Percentiles rank a stretch among this genome's conserved stretches.
These are phyloP conservation scores for Cladorrhinum sp. DNA, from an alignment of 2,329 filamentous ascomycete species.

Conservation along the genomic window DNA sequence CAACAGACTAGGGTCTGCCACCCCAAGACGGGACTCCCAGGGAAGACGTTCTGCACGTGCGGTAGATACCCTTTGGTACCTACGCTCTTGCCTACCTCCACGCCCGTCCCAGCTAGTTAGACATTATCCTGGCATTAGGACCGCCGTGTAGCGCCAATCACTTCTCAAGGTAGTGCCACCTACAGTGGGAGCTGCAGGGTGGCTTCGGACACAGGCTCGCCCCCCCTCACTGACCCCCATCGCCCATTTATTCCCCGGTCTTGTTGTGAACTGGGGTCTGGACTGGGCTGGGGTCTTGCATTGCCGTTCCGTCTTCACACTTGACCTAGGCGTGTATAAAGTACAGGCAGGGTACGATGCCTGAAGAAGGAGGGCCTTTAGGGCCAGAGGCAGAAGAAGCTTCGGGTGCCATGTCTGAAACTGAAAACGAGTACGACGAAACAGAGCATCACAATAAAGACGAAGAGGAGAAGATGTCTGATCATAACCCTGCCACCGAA, in stretches of 20 bases:
- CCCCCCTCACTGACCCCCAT: slow-evolving; percentile 20
- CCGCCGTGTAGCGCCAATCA: slow-evolving; percentile 30
- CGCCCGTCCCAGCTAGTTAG: slow-evolving; percentile 16
- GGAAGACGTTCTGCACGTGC: slow-evolving; percentile 9
- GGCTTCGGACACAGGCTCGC: slow-evolving; percentile 15
- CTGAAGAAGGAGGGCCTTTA: slow-evolving; percentile 52
- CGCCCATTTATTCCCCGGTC: slow-evolving; percentile 14
- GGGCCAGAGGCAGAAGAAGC: slow-evolving; percentile 54
- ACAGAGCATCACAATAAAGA: slow-evolving; percentile 44
- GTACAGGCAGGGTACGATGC: slow-evolving; percentile 52
- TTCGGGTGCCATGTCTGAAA: slow-evolving; percentile 59
- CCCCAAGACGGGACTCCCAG: slow-evolving; percentile 2
- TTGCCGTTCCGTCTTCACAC: slow-evolving; percentile 21
- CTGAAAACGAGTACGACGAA: slow-evolving; percentile 55
- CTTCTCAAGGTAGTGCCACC: slow-evolving; percentile 29
- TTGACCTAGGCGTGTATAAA: slow-evolving; percentile 40
- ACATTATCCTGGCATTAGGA: slow-evolving; percentile 22
- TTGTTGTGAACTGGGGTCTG: slow-evolving; percentile 14
- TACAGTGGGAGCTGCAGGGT: slow-evolving; percentile 30
- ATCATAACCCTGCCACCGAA: slow-evolving; percentile 43
- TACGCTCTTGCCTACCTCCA: slow-evolving; percentile 9
- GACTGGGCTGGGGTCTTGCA: slow-evolving; percentile 21
- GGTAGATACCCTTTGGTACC: slow-evolving; percentile 7
- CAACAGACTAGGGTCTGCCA: slow-evolving; percentile 19
- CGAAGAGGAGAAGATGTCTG: slow-evolving; percentile 53